Evolutionary conservation across 2,329 filamentous ascomycete genomes (phyloP).

Genomic region (Microascus cirrosus): DNA sequence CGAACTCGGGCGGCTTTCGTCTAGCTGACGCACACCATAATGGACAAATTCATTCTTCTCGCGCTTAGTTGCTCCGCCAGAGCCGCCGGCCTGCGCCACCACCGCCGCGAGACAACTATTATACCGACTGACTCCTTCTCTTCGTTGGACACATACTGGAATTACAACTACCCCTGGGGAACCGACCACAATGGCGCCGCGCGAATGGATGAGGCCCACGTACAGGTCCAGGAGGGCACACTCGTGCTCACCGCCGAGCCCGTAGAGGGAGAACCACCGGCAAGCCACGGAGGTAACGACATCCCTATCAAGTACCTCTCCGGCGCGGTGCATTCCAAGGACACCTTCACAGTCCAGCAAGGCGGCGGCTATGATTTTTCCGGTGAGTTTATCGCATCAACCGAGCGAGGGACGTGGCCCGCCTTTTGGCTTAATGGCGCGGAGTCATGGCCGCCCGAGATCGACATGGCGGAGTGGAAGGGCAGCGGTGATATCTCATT

Average conservation of each 20-base stretch:
- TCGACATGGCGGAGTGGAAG: conserved; percentile 50
- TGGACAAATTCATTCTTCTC: not conserved
- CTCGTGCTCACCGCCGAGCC: conserved; percentile 35
- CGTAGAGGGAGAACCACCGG: conserved; percentile 25
- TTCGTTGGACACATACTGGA: conserved; percentile 28
- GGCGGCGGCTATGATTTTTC: conserved; percentile 29
- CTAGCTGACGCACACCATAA: no score
- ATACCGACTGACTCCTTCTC: not conserved
- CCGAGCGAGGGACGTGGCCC: conserved; percentile 38
- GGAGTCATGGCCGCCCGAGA: conserved; percentile 45
- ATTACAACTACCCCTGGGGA: conserved; percentile 42
- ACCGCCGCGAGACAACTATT: not conserved
- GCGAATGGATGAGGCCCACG: conserved; percentile 37
- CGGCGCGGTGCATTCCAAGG: conserved; percentile 27
- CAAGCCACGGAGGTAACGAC: conserved; percentile 22
- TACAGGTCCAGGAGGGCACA: conserved; percentile 25
- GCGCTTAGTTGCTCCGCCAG: not conserved
- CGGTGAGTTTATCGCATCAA: conserved; percentile 27
- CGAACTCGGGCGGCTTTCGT: no score
- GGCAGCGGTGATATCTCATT: conserved; percentile 44
- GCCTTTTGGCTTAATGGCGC: conserved; percentile 48
- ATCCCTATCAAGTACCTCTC: conserved; percentile 41
- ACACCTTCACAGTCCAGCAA: conserved; percentile 24
- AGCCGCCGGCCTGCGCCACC: not conserved
- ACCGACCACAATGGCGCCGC: conserved; percentile 46